These are phyloP conservation scores for Solanum arcanum DNA, from an alignment of 257 asterid genomes.

Conservation along the genomic window DNA sequence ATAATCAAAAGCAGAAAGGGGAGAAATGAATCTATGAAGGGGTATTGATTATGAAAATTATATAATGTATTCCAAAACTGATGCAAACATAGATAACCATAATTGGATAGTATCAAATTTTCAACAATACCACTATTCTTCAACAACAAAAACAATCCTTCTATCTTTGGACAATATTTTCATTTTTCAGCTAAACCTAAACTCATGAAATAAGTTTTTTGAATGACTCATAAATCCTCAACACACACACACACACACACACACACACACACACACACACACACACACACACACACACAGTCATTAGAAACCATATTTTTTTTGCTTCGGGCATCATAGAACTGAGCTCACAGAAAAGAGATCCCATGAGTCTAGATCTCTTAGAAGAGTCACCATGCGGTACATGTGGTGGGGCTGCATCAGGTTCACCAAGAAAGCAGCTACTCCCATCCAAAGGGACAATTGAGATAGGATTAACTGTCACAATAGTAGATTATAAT, in stretches of 20 bases:
- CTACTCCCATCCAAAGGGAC: constrained; percentile 25
- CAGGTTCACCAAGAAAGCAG: constrained; percentile 24
- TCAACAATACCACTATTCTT: not conserved
- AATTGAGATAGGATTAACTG: constrained; percentile 37
- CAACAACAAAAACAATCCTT: not conserved
- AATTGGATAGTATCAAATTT: not conserved
- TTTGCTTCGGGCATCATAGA: not conserved
- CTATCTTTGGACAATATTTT: not conserved
- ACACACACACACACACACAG: too few species aligned
- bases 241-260: too few species aligned
- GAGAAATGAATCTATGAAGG: not conserved
- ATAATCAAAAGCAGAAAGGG: not conserved
- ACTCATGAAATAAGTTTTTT: not conserved
- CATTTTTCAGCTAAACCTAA: not conserved
- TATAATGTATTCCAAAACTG: not conserved
- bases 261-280: too few species aligned
- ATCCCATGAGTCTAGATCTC: constrained; percentile 21
- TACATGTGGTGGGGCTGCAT: constrained; percentile 6
- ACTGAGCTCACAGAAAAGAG: not conserved
- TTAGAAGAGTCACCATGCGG: constrained; percentile 16
- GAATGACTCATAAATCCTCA: not conserved
- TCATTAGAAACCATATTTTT: not conserved
- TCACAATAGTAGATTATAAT: not conserved
- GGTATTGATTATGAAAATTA: not conserved
- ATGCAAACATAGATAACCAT: not conserved